Base-by-base conservation (phyloP, 73 alveolate genomes). In the Symbiodinium pilosum region DNA sequence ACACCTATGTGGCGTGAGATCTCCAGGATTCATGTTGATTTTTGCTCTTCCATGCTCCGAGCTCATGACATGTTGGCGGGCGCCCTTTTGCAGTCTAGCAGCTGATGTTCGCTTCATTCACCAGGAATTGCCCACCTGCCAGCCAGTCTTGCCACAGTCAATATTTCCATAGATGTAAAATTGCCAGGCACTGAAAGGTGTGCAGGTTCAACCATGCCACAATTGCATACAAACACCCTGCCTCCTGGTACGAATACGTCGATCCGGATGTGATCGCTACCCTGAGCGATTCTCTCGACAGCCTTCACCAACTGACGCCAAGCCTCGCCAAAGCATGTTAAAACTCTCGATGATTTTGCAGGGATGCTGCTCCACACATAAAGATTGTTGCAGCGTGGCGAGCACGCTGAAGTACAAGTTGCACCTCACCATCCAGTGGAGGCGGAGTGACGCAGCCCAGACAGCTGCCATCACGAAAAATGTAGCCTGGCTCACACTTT, bases 381-480 rank as follows among this genome's bases (percentile, higher is more conserved):
- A 54, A 54, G 26, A 54, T 9, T 54, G 73, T 9, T 30, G 26
- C 73, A 24, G 30, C 4, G 73, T 18, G 73, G n/a, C n/a, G n/a
- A n/a, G n/a, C n/a, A n/a, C n/a, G n/a, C n/a, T n/a, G n/a, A n/a
- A n/a, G n/a, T n/a, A n/a, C n/a, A n/a, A n/a, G n/a, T n/a, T n/a
- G n/a, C n/a, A 26, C 88, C 88, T 81, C 21, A 30, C 38, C 56
- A 18, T 54, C 20, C 28, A 81, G 43, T 7, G 88, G 88, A 14
- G 43, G 56, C 56, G 59, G 40, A 20, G 42, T 59, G 21, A 42
- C 56, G 14, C 88, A 81, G 56, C 40, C 88, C 54, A 81, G 51
- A 36, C 88, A 81, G 88, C 64, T 81, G 88, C 88, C 88, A 40
- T 81, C 88, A 34, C 88, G 88, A 40, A 81, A 81, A 30, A 81